These are phyloP conservation scores for Cyclotella kingstonii DNA, from an alignment of 108 stramenopile species.

Conservation along the genomic window DNA sequence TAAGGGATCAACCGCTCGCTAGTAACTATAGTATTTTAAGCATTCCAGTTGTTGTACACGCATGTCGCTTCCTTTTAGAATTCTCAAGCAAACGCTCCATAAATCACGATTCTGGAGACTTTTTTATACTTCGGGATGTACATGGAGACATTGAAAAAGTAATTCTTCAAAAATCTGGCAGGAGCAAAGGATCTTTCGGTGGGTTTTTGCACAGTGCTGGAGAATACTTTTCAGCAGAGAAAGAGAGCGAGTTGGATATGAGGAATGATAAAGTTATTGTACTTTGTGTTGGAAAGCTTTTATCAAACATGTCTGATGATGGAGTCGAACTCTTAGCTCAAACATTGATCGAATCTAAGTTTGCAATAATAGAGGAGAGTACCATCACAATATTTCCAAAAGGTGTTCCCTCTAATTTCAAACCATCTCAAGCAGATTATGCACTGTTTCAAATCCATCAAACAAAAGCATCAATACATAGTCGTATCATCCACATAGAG, in stretches of 20 bases:
- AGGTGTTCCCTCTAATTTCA: conserved; percentile 18
- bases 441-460: conserved; percentile 36
- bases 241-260: neutral
- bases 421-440: conserved; percentile 10
- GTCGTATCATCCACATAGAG: conserved; percentile 24
- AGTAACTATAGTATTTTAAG: conserved; percentile 8
- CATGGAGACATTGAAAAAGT: conserved; percentile 9
- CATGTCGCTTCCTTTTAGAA: conserved; percentile 4
- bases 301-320: conserved; percentile 15
- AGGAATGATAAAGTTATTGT: neutral
- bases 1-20: neutral
- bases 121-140: conserved; percentile 2
- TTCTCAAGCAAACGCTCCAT: neutral
- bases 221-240: neutral
- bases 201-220: conserved; percentile 17
- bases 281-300: conserved; percentile 4
- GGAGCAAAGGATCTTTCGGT: conserved; percentile 12
- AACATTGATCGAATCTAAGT: conserved; percentile 19
- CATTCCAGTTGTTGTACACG: neutral
- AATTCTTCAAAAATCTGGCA: conserved; percentile 22
- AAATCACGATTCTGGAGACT: neutral
- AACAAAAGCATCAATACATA: conserved; percentile 17
- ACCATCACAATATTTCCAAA: conserved; percentile 27
- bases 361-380: conserved; percentile 25
- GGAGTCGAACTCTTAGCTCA: conserved; percentile 22